Evolutionary conservation across 2,329 filamentous ascomycete species (phyloP).

Genomic region (Aspergillus ustus): DNA sequence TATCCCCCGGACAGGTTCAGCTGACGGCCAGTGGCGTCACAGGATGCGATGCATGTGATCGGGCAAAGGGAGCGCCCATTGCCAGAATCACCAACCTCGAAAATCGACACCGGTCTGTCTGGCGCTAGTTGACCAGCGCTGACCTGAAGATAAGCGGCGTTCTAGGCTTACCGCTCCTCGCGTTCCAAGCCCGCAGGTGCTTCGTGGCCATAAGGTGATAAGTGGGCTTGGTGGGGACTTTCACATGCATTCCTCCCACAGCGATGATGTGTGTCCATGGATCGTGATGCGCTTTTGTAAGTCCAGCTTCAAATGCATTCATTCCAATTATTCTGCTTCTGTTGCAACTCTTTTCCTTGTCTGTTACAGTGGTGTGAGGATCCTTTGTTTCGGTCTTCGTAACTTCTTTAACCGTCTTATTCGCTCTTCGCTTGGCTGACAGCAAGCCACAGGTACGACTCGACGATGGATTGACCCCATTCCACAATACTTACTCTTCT

Average conservation of each 20-base stretch:
- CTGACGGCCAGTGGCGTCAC: constrained; percentile 6
- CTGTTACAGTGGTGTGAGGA: background rate
- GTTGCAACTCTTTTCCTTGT: background rate
- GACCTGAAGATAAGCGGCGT: background rate
- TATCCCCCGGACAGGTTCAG: background rate
- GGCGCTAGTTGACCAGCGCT: background rate
- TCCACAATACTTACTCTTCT: background rate
- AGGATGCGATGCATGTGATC: constrained; percentile 4
- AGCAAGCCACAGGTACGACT: background rate
- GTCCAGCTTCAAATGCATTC: background rate
- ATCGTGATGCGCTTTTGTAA: background rate
- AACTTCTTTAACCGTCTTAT: background rate
- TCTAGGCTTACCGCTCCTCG: background rate
- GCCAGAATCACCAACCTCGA: background rate
- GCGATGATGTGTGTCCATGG: constrained; percentile 19
- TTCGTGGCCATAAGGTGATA: background rate
- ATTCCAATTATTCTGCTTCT: background rate
- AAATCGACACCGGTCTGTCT: background rate
- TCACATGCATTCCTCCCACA: constrained; percentile 29
- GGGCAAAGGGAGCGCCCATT: background rate
- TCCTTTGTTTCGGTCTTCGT: background rate
- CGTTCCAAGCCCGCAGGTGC: background rate
- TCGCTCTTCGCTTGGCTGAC: background rate
- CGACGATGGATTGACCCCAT: background rate
- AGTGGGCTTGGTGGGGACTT: constrained; percentile 20